Percentiles rank a stretch among this genome's conserved stretches.
Evolutionary conservation across 176 grass and related monocot species (phyloP).

Genomic region (Oryza nivara): DNA sequence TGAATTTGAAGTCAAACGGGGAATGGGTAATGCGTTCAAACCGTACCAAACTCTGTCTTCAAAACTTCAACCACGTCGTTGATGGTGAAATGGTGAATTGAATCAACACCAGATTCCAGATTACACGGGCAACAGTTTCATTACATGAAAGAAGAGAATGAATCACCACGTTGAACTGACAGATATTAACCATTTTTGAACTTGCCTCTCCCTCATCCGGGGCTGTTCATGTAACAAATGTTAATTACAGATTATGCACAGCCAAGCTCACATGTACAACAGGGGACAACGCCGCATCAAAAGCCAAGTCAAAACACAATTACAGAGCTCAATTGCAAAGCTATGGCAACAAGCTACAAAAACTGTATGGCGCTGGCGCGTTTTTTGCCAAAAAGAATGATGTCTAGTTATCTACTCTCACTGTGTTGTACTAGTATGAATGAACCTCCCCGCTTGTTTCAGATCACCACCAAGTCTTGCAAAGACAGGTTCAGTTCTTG

Average conservation of each 20-base stretch:
- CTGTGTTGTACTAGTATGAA: conserved; percentile 5
- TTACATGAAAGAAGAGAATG: background rate
- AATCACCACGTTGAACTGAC: background rate
- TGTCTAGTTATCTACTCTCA: conserved; percentile 50
- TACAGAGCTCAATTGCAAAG: conserved; percentile 23
- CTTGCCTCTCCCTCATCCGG: background rate
- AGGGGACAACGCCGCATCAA: conserved; percentile 16
- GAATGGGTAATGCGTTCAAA: background rate
- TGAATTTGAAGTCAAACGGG: background rate
- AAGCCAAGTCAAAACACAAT: conserved; percentile 31
- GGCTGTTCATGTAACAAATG: conserved; percentile 35
- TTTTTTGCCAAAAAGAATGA: conserved; percentile 44
- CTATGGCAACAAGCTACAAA: conserved; percentile 38
- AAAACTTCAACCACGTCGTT: background rate
- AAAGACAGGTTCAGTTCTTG: conserved; percentile 69
- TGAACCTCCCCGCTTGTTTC: background rate
- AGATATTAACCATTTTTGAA: background rate
- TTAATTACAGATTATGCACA: conserved; percentile 59
- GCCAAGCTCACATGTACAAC: conserved; percentile 52
- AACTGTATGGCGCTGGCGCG: conserved; percentile 12
- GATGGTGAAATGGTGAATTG: background rate
- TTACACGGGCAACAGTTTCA: background rate
- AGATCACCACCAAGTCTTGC: conserved; percentile 65
- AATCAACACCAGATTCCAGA: background rate
- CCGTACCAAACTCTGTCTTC: background rate